Evolutionary conservation across 2,329 filamentous ascomycete species (phyloP), one percentile per base, ranked within the genome.

Genomic region (Rhynchosporium secalis): DNA sequence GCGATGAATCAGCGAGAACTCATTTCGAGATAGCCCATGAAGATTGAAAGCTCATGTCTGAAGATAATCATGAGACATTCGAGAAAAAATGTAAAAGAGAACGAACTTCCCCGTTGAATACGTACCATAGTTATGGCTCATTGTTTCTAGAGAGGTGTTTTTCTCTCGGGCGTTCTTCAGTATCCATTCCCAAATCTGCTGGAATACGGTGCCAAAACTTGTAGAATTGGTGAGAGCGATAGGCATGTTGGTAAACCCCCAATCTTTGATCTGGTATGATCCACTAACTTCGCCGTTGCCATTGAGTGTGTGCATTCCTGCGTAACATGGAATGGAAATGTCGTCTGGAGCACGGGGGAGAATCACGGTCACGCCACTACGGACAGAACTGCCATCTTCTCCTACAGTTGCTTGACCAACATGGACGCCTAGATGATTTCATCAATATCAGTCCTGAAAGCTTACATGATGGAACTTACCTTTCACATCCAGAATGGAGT

Each of bases 191-290:
- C 70, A 72, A n/a, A 72, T 65, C 7, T 60, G 52, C 26, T 72
- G 72, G 7, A 76, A 69, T 1, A 73, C 70, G 28, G 72, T 75
- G 0, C 72, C 76, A 26, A 77, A 72, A 13, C 75, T 75, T 33
- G 74, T 69, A 58, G 73, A 78, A 57, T 78, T 79, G 29, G 75
- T 70, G 9, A 79, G 62, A 0, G 77, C 68, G 6, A 74, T 70
- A 15, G 63, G 72, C 71, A 68, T 72, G 28, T 71, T 72, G 9
- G 69, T 72, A 58, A 63, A 73, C 15, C 72, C 72, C 69, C 69
- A 72, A 61, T 73, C 71, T 56, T 67, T 68, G 33, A 72, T 69
- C 45, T 72, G 70, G 41, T 70, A 70, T 2, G 66, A 67, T 1
- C 71, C 71, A 41, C 61, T 73, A 7, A 73, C 63, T 64, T 73